Evolutionary conservation across 2,329 filamentous ascomycete species (phyloP).

Genomic region (Trichophyton benhamiae): DNA sequence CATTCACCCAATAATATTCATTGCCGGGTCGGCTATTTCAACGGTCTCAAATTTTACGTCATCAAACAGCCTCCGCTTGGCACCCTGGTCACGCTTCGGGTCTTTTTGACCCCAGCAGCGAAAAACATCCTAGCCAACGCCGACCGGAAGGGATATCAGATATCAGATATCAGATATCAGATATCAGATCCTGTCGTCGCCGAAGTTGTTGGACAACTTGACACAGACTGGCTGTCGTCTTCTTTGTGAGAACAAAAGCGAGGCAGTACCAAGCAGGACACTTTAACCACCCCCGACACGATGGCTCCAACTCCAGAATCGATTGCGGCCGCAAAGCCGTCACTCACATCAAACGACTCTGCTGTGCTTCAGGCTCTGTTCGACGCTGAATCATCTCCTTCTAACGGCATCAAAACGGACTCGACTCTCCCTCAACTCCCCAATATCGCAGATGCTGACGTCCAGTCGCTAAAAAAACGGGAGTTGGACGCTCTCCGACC

Average conservation of each 20-base stretch:
- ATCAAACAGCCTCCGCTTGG: not conserved
- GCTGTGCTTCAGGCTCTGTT: conserved; percentile 36
- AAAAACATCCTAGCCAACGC: not conserved
- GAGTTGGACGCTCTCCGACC: conserved; percentile 31
- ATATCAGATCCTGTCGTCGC: not conserved
- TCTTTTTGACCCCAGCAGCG: not conserved
- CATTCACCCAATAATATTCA: conserved; percentile 5
- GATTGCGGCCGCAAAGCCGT: conserved; percentile 13
- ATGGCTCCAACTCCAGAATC: conserved; percentile 11
- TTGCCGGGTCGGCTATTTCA: conserved; percentile 6
- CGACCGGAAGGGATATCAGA: not conserved
- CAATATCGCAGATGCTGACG: conserved; percentile 24
- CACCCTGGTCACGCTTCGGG: not conserved
- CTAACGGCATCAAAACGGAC: conserved; percentile 25
- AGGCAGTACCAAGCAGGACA: not conserved
- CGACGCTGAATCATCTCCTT: conserved; percentile 33
- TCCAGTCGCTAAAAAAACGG: conserved; percentile 28
- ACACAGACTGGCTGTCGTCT: not conserved
- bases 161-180: too few species aligned
- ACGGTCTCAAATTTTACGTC: not conserved
- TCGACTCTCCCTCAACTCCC: conserved; percentile 30
- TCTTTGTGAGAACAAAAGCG: not conserved
- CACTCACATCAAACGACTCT: conserved; percentile 34
- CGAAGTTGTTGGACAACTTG: not conserved
- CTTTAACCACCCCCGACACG: not conserved